A percentile compares a stretch with the other conserved stretches of the same genome.
These are phyloP conservation scores for Penicillium nordicum DNA, from an alignment of 2,329 filamentous ascomycete genomes.

Conservation along the genomic window DNA sequence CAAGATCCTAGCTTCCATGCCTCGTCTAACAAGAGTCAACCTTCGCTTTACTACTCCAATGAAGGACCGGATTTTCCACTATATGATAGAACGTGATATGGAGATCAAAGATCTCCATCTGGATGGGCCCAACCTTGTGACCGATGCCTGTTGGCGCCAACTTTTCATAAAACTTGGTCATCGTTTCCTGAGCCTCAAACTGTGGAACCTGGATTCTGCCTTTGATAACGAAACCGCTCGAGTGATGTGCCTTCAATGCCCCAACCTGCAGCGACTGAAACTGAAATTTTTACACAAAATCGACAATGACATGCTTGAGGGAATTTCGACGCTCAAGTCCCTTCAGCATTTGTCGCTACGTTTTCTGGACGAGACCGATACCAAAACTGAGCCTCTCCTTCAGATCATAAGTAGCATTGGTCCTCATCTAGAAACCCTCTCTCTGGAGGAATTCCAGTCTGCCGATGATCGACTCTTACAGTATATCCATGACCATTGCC, in stretches of 20 bases:
- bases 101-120: slow-evolving; percentile 71
- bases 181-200: slow-evolving; percentile 64
- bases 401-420: slow-evolving; percentile 63
- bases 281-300: slow-evolving; percentile 75
- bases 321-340: slow-evolving; percentile 59
- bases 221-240: slow-evolving; percentile 69
- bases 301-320: slow-evolving; percentile 61
- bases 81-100: slow-evolving; percentile 69
- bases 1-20: slow-evolving; percentile 72
- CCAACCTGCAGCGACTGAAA: slow-evolving; percentile 70
- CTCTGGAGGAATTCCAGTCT: slow-evolving; percentile 65
- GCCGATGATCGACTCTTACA: slow-evolving; percentile 68
- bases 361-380: slow-evolving; percentile 55
- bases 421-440: slow-evolving; percentile 68
- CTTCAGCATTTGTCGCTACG: slow-evolving; percentile 75
- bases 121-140: slow-evolving; percentile 79
- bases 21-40: slow-evolving; percentile 66
- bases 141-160: slow-evolving; percentile 69
- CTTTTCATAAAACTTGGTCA: slow-evolving; percentile 65
- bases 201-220: slow-evolving; percentile 80
- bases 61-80: slow-evolving; percentile 79
- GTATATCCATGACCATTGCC: slow-evolving; percentile 68
- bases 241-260: slow-evolving; percentile 62
- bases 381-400: slow-evolving; percentile 57
- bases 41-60: slow-evolving; percentile 85